Conservation (phyloP, 164 flowering plant genomes). For the Tetrastigma voinierianum region DNA sequence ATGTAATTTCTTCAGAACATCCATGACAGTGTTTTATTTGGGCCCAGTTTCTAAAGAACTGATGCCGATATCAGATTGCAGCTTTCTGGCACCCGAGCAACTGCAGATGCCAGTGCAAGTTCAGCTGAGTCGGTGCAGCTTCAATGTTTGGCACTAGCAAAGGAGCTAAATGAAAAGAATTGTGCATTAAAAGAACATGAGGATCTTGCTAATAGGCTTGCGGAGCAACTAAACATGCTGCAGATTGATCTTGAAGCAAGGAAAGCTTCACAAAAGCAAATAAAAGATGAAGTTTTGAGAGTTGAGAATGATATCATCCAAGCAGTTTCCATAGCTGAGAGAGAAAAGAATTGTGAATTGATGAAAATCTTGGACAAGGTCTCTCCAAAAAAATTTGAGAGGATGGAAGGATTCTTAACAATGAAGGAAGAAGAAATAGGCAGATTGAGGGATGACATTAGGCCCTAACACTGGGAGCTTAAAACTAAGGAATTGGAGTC, state of each 20-base stretch:
- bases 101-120: slow-evolving; percentile 75
- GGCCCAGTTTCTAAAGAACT: slow-evolving; percentile 64
- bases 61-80: slow-evolving; percentile 58
- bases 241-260: slow-evolving; percentile 78
- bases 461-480: slow-evolving; percentile 77
- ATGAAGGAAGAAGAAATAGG: slow-evolving; percentile 85
- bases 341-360: slow-evolving; percentile 65
- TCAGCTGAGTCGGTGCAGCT: slow-evolving; percentile 75
- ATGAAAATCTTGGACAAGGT: slow-evolving; percentile 68
- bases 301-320: slow-evolving; percentile 79
- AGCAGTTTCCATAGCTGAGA: slow-evolving; percentile 67
- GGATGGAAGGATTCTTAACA: slow-evolving; percentile 59
- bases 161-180: slow-evolving; percentile 75
- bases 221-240: slow-evolving; percentile 68
- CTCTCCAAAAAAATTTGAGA: slow-evolving; percentile 75
- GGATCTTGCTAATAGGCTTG: slow-evolving; percentile 67
- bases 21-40: not conserved
- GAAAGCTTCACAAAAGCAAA: slow-evolving; percentile 77
- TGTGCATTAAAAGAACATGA: slow-evolving; percentile 63
- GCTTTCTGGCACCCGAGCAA: slow-evolving; percentile 58
- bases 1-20: not conserved
- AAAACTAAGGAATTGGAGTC: slow-evolving; percentile 84
- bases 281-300: slow-evolving; percentile 80
- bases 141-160: slow-evolving; percentile 57
- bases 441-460: slow-evolving; percentile 76